phyloP scores from a whole-genome alignment of 768 basidiomycete species.

The Boletus tomentosulus region DNA sequence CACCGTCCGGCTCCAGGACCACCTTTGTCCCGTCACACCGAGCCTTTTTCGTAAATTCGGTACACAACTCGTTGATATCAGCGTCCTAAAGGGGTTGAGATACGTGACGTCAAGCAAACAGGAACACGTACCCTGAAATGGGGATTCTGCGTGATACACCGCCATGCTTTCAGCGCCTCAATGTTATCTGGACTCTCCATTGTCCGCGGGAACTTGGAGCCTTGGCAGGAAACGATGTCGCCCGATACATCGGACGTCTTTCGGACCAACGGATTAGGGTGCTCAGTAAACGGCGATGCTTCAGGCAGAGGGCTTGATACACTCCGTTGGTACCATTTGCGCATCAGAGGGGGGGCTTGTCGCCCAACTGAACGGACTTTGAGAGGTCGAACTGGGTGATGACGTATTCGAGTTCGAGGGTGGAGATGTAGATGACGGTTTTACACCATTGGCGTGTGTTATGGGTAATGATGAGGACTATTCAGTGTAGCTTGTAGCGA shows the following conservation, averaged over 20 bases:
- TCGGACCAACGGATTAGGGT: conserved; percentile 22
- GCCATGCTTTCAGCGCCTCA: conserved; percentile 77
- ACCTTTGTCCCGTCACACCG: too few relatives aligned
- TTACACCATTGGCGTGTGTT: too few relatives aligned
- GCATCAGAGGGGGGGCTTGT: too few relatives aligned
- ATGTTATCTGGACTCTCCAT: conserved; percentile 68
- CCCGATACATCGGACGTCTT: conserved; percentile 46
- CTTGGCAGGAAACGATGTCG: conserved; percentile 61
- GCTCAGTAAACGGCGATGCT: conserved; percentile 52
- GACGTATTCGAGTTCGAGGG: too few relatives aligned
- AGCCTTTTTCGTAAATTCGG: conserved; percentile 78
- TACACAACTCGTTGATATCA: conserved; percentile 75
- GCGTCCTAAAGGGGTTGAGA: conserved; percentile 45
- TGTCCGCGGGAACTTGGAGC: conserved; percentile 65
- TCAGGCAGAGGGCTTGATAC: too few relatives aligned
- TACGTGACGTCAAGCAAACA: conserved; percentile 1
- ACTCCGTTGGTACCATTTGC: too few relatives aligned
- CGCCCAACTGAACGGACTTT: too few relatives aligned
- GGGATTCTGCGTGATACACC: conserved; percentile 68
- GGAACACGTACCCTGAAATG: conserved; percentile 60
- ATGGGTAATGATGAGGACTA: too few relatives aligned
- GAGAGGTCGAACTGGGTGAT: too few relatives aligned
- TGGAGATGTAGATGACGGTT: too few relatives aligned
- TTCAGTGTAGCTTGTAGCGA: too few relatives aligned
- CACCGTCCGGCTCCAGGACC: conserved; percentile 52